Conservation (phyloP, 345 rosid species). For the Populus deltoides region DNA sequence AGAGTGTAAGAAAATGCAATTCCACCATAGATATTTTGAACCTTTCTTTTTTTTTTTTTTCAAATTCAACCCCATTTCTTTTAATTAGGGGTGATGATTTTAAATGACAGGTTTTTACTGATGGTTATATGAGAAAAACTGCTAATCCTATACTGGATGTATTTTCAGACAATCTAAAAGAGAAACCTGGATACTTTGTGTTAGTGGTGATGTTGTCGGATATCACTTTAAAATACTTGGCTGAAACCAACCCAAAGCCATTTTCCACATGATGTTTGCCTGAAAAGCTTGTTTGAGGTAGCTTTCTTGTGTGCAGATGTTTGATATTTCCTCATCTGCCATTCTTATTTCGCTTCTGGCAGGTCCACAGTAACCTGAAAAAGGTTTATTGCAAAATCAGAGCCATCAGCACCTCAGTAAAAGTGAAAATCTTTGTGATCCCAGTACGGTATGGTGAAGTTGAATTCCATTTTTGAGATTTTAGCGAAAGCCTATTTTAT, state of each 20-base stretch:
- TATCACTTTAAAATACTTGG: neutral
- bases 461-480: neutral
- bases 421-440: neutral
- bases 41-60: neutral
- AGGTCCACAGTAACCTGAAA: conserved; percentile 2
- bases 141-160: neutral
- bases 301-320: neutral
- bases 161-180: neutral
- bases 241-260: neutral
- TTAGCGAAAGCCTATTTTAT: neutral
- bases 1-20: neutral
- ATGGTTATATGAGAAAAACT: neutral
- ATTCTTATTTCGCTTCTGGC: neutral
- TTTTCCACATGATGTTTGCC: neutral
- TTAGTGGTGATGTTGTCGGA: neutral
- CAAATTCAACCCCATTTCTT: neutral
- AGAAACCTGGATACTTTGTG: neutral
- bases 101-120: neutral
- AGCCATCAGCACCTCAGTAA: neutral
- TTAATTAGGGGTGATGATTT: neutral
- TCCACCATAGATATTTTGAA: neutral
- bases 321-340: neutral
- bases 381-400: neutral
- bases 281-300: neutral
- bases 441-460: neutral